phyloP scores from a whole-genome alignment of 1,284 basidiomycete genomes.

The Phylloboletellus chloephorus region DNA sequence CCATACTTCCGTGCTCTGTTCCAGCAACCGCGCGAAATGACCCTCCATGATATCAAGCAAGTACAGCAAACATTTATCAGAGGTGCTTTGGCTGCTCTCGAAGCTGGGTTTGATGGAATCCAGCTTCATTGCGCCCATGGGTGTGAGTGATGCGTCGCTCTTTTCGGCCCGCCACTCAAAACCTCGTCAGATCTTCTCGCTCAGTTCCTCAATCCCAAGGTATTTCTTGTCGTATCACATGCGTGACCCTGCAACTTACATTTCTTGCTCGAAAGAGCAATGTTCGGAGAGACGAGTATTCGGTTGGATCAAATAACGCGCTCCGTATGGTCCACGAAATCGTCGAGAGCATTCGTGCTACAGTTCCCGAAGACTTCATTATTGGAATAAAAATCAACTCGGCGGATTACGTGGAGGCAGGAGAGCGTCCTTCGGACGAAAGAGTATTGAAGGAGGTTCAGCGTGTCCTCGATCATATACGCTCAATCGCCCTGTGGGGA shows the following conservation, averaged over 20 bases:
- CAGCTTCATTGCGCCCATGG: conserved; percentile 89
- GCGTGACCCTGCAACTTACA: background rate
- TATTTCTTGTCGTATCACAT: conserved; percentile 22
- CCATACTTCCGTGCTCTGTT: conserved; percentile 50
- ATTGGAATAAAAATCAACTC: conserved; percentile 87
- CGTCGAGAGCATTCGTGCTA: conserved; percentile 52
- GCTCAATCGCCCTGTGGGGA: conserved; percentile 58
- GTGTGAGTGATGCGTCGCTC: conserved; percentile 45
- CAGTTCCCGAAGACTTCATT: conserved; percentile 59
- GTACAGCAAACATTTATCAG: conserved; percentile 65
- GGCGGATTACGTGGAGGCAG: conserved; percentile 69
- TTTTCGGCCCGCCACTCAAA: background rate
- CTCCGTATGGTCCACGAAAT: conserved; percentile 66
- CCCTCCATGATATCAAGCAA: conserved; percentile 52
- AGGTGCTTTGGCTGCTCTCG: conserved; percentile 62
- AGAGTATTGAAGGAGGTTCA: conserved; percentile 24
- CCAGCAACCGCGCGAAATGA: conserved; percentile 61
- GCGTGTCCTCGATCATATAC: conserved; percentile 61
- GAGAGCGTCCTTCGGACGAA: conserved; percentile 33
- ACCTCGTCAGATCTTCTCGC: conserved; percentile 66
- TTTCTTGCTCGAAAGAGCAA: conserved; percentile 52
- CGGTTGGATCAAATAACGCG: conserved; percentile 38
- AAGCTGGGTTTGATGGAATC: conserved; percentile 84
- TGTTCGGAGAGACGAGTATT: conserved; percentile 59
- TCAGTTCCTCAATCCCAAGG: conserved; percentile 79